These are phyloP conservation scores for Penicillium sp. DNA, from an alignment of 2,329 filamentous ascomycete genomes.

Conservation along the genomic window DNA sequence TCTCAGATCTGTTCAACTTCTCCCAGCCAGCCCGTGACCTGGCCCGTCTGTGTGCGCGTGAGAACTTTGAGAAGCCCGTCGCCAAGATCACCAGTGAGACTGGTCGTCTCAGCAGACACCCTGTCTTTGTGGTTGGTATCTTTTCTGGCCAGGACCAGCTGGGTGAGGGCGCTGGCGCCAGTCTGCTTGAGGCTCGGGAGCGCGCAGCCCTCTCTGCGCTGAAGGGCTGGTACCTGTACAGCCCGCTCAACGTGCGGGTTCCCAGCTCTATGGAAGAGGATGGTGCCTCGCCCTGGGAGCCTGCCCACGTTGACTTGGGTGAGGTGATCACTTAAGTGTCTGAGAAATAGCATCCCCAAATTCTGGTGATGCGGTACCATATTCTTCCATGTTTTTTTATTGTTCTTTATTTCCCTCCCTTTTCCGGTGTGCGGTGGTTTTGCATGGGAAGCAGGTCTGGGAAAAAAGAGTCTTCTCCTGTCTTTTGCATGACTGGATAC, in stretches of 20 bases:
- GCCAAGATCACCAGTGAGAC: constrained; percentile 90
- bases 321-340: constrained; percentile 60
- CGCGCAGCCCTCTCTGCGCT: constrained; percentile 81
- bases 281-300: constrained; percentile 63
- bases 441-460: constrained; percentile 25
- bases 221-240: constrained; percentile 96
- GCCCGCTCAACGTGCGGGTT: constrained; percentile 66
- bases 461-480: constrained; percentile 21
- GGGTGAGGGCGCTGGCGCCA: constrained; percentile 82
- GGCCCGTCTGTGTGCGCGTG: constrained; percentile 76
- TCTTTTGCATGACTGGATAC: constrained; percentile 35
- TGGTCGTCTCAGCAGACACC: constrained; percentile 77
- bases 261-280: constrained; percentile 69
- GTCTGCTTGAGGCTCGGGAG: constrained; percentile 72
- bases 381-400: constrained; percentile 24
- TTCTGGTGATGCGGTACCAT: constrained; percentile 12
- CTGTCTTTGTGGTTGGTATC: constrained; percentile 91
- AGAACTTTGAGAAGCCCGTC: constrained; percentile 84
- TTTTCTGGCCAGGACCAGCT: constrained; percentile 89
- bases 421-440: constrained; percentile 26
- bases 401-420: constrained; percentile 24
- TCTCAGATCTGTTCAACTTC: constrained; percentile 81
- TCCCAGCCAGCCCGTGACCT: constrained; percentile 81
- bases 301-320: constrained; percentile 68
- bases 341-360: constrained; percentile 8